Evolutionary conservation across 345 rosid genomes (phyloP), one percentile per base, ranked within the genome.

Genomic region (Citrus medica): DNA sequence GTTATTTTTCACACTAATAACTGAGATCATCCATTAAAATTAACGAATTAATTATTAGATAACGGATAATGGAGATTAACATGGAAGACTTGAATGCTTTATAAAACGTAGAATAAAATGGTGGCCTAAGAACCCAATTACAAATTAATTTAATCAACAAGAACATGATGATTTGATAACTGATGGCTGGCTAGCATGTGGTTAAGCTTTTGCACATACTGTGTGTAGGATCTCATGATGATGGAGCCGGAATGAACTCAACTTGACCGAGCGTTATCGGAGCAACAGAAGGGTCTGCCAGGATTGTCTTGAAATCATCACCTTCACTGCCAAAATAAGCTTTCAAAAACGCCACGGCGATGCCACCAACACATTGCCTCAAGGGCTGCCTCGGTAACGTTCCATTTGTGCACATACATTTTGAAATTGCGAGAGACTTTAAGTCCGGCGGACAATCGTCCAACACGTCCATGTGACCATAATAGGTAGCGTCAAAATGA

Each of bases 401-500:
- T 55, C 84, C 70, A 21, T 75, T 82, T 65, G 74, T 66, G 78
- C 88, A 82, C 40, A 28, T 2, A 17, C 51, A 37, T 25, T n/a
- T 21, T 0, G 86, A 37, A 2, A 77, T 0, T 25, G n/a, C 2
- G 27, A 82, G 79, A 7, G 78, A 75, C 0, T 22, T 9, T 4
- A 70, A 46, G 0, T 8, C 79, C 83, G 9, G n/a, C 2, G 74
- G 65, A 42, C 33, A 37, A 24, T 88, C 87, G 42, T 86, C 76
- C 21, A 86, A 75, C 74, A 88, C 32, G 51, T 86, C 89, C 88
- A 85, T 74, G 75, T 88, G 89, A 6, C 89, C 88, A 28, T 86
- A 88, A 1, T 85, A 56, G 12, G 70, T 38, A 7, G 83, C 53
- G 2, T 71, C 88, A 62, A 86, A 86, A 74, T 82, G 87, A 21